A percentile compares a stretch with the other conserved stretches of the same genome.
These are phyloP conservation scores for Phlebiopsis gigantea DNA, from an alignment of 768 basidiomycete species.

Conservation along the genomic window DNA sequence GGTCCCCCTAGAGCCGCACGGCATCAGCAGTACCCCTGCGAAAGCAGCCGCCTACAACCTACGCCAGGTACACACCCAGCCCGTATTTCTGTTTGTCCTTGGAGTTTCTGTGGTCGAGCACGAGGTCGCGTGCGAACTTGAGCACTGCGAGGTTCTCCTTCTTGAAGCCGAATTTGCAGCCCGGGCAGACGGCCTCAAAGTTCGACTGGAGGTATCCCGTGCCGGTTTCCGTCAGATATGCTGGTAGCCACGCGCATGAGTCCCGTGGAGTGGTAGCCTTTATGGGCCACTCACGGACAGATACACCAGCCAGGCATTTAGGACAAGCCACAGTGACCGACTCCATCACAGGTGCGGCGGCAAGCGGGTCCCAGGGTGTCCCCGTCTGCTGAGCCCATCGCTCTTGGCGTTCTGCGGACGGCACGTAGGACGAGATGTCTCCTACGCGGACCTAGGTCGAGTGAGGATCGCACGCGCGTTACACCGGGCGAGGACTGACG, in stretches of 20 bases:
- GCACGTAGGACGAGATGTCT: constrained; percentile 15
- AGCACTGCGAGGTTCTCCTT: constrained; percentile 35
- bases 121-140: constrained; percentile 39
- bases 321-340: constrained; percentile 31
- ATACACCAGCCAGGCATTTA: constrained; percentile 25
- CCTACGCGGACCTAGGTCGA: constrained; percentile 19
- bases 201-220: constrained; percentile 44
- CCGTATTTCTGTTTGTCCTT: neutral
- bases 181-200: constrained; percentile 33
- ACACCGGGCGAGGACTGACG: neutral
- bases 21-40: neutral
- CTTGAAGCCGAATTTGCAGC: constrained; percentile 37
- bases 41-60: neutral
- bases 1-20: constrained; percentile 4
- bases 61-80: constrained; percentile 10
- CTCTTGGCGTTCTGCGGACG: constrained; percentile 7
- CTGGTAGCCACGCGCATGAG: no score
- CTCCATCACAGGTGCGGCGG: constrained; percentile 22
- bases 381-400: constrained; percentile 19
- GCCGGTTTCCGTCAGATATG: constrained; percentile 33
- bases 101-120: constrained; percentile 9
- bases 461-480: no score
- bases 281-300: constrained; percentile 26
- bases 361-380: constrained; percentile 30
- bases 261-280: neutral